Conservation (phyloP, 1,284 basidiomycete species). For the Microbotryomycetes sp. region DNA sequence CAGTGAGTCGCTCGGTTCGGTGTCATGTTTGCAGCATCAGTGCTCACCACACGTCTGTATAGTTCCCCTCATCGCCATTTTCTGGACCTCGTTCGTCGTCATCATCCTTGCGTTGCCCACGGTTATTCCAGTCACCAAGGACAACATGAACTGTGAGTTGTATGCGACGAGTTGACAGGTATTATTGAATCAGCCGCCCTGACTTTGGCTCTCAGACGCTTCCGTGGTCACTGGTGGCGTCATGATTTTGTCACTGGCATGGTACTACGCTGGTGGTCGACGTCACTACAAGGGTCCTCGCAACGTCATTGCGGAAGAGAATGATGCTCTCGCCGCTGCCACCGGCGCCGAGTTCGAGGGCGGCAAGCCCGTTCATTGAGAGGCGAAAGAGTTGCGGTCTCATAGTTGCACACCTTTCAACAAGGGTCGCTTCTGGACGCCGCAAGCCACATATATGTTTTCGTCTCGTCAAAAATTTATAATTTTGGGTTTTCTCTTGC, state of each 20-base stretch:
- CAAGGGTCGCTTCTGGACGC: too few species aligned
- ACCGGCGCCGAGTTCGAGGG: constrained; percentile 18
- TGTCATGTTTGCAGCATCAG: background rate
- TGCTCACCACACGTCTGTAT: background rate
- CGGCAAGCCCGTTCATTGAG: background rate
- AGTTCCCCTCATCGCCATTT: constrained; percentile 55
- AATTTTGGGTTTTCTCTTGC: too few species aligned
- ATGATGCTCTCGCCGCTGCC: constrained; percentile 1
- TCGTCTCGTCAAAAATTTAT: too few species aligned
- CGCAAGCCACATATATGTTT: too few species aligned
- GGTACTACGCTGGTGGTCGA: constrained; percentile 46
- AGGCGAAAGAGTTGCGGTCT: background rate
- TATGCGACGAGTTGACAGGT: constrained; percentile 48
- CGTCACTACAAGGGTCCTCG: constrained; percentile 46
- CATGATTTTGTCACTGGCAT: constrained; percentile 42
- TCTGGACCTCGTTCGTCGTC: constrained; percentile 45
- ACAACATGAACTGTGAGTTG: constrained; percentile 72
- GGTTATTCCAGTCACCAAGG: constrained; percentile 57
- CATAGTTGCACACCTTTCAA: too few species aligned
- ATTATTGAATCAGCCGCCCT: background rate
- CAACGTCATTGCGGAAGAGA: constrained; percentile 23
- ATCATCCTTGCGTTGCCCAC: constrained; percentile 54
- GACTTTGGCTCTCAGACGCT: constrained; percentile 35
- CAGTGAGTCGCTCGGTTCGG: constrained; percentile 38
- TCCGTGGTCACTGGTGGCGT: constrained; percentile 45